A percentile compares a stretch with the other conserved stretches of the same genome.
Evolutionary conservation across 2,329 filamentous ascomycete genomes (phyloP).

Genomic region (Trichoderma simmonsii): DNA sequence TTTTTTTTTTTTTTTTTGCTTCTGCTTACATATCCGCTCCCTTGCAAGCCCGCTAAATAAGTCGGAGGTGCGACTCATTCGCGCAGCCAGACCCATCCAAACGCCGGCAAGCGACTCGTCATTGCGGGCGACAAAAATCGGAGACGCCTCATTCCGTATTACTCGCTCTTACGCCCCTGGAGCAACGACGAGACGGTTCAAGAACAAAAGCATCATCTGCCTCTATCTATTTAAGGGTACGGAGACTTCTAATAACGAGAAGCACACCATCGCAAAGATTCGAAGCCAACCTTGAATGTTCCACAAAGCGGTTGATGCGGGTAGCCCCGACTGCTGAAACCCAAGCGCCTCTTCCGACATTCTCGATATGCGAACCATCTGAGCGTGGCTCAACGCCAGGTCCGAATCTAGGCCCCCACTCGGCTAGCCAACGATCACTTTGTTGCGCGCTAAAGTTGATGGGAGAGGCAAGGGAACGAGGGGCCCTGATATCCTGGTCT

Average conservation of each 20-base stretch:
- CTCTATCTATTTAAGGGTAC: not conserved
- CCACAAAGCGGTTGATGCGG: conserved; percentile 11
- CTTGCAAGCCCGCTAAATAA: not conserved
- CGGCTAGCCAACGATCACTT: conserved; percentile 15
- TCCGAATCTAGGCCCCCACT: conserved; percentile 3
- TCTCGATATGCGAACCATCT: conserved; percentile 18
- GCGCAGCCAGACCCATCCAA: not conserved
- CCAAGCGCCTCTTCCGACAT: conserved; percentile 10
- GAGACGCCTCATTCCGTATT: conserved; percentile 1
- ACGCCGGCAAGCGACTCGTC: not conserved
- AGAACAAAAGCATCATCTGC: not conserved
- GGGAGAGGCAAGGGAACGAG: not conserved
- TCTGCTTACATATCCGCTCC: not conserved
- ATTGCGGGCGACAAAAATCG: conserved; percentile 6
- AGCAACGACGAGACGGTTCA: not conserved
- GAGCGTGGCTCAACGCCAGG: conserved; percentile 8
- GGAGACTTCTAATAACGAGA: not conserved
- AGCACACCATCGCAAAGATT: not conserved
- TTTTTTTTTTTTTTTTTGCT: not conserved
- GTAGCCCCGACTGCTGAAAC: conserved; percentile 18
- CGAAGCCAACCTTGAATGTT: not conserved
- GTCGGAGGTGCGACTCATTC: not conserved
- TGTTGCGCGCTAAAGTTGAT: conserved; percentile 11
- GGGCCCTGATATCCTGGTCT: conserved; percentile 3
- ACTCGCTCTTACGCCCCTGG: not conserved